Evolutionary conservation across 2,329 filamentous ascomycete genomes (phyloP).

Genomic region (Cercospora janseana): DNA sequence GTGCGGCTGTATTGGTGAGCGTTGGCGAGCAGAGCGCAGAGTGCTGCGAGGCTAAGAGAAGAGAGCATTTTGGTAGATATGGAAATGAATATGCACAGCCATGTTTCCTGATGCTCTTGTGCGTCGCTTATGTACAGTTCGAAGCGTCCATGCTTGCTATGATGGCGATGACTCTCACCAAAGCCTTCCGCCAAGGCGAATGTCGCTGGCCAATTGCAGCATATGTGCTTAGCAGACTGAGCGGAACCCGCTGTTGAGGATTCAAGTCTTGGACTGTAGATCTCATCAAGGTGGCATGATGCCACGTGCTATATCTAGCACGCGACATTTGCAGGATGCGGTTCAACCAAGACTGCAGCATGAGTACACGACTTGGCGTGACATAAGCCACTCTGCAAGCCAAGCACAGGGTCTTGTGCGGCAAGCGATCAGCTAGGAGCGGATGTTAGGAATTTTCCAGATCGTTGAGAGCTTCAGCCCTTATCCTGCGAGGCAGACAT

Average conservation of each 20-base stretch:
- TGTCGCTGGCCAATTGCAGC: no score
- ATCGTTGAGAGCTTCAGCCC: not conserved
- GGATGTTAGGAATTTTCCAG: no score
- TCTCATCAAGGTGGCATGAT: not conserved
- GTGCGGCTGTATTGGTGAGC: slow-evolving; percentile 9
- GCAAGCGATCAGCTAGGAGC: not conserved
- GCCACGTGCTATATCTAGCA: not conserved
- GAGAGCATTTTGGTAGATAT: not conserved
- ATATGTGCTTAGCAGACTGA: no score
- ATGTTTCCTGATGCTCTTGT: not conserved
- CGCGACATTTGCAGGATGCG: slow-evolving; percentile 2
- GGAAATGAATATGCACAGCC: not conserved
- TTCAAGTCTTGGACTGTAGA: no score
- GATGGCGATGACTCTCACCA: no score
- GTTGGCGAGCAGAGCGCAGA: not conserved
- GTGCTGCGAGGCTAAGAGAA: not conserved
- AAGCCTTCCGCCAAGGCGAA: no score
- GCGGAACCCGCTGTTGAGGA: no score
- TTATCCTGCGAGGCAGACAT: not conserved
- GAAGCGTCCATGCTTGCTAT: no score
- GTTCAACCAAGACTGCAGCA: not conserved
- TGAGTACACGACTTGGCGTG: slow-evolving; percentile 3
- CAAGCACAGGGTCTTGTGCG: not conserved
- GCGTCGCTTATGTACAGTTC: not conserved
- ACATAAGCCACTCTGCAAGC: not conserved